Conservation (phyloP, 371 early-diverging fungal genomes). For the Saksenaea oblongispora region DNA sequence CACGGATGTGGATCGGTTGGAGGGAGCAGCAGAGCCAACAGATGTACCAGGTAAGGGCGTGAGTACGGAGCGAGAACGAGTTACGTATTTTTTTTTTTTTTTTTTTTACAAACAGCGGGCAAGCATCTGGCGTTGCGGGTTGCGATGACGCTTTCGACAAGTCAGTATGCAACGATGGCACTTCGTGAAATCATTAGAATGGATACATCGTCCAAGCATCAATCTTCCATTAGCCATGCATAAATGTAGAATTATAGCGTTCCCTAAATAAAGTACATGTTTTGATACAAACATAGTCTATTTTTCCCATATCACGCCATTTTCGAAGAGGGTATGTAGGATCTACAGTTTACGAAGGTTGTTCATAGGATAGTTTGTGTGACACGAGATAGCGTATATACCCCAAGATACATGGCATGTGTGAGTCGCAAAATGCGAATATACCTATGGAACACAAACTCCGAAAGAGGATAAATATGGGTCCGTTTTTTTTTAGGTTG, state of each 20-base stretch:
- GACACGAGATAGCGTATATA: background rate
- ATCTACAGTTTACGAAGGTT: background rate
- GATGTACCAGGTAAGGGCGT: constrained; percentile 24
- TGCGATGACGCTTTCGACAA: constrained; percentile 75
- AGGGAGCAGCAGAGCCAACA: constrained; percentile 50
- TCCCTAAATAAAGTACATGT: background rate
- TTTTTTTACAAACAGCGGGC: constrained; percentile 50
- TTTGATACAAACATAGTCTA: background rate
- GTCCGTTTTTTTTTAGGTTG: background rate
- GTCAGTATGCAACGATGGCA: constrained; percentile 97
- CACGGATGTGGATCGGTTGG: constrained; percentile 72
- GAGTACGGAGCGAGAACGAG: background rate
- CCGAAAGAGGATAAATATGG: background rate
- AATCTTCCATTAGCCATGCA: constrained; percentile 27
- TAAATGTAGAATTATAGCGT: background rate
- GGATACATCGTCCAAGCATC: constrained; percentile 65
- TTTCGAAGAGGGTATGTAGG: background rate
- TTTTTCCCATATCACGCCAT: background rate
- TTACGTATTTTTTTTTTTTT: constrained; percentile 3
- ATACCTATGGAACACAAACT: background rate
- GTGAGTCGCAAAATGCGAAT: background rate
- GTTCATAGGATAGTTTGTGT: background rate
- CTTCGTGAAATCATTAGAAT: constrained; percentile 88
- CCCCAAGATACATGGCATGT: background rate
- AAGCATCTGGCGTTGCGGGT: constrained; percentile 73